Evolutionary conservation across 768 basidiomycete species (phyloP).

Genomic region (Lentinula detonsa): DNA sequence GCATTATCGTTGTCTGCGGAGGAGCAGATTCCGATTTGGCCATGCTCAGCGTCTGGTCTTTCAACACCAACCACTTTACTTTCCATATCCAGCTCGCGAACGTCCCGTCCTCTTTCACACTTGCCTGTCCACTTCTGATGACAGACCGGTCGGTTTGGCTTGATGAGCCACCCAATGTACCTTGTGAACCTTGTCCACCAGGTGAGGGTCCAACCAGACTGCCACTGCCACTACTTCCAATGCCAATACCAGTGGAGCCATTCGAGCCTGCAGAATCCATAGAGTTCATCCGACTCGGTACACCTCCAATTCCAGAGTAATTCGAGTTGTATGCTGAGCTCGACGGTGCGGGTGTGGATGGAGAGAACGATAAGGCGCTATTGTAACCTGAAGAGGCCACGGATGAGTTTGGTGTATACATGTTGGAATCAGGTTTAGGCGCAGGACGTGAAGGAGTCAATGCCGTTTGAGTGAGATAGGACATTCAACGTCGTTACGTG

Average conservation of each 20-base stretch:
- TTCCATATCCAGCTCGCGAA: conserved; percentile 90
- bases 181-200: not conserved
- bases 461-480: conserved; percentile 23
- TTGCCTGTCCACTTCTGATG: conserved; percentile 68
- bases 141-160: conserved; percentile 16
- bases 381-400: conserved; percentile 55
- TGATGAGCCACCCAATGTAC: conserved; percentile 7
- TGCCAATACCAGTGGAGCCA: conserved; percentile 18
- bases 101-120: conserved; percentile 86
- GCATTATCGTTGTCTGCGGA: conserved; percentile 53
- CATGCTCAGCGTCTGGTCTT: conserved; percentile 70
- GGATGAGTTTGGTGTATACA: conserved; percentile 31
- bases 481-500: not conserved
- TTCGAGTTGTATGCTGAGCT: conserved; percentile 56
- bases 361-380: conserved; percentile 49
- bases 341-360: conserved; percentile 33
- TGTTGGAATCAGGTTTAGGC: conserved; percentile 47
- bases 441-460: conserved; percentile 77
- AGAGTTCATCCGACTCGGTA: conserved; percentile 45
- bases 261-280: conserved; percentile 21
- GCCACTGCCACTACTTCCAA: not conserved
- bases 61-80: conserved; percentile 84
- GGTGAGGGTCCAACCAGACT: conserved; percentile 19
- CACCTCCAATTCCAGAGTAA: conserved; percentile 81
- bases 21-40: conserved; percentile 81